Evolutionary conservation across 2,329 filamentous ascomycete genomes (phyloP), one percentile per base, ranked within the genome.

Genomic region (Colletotrichum gloeosporioides): DNA sequence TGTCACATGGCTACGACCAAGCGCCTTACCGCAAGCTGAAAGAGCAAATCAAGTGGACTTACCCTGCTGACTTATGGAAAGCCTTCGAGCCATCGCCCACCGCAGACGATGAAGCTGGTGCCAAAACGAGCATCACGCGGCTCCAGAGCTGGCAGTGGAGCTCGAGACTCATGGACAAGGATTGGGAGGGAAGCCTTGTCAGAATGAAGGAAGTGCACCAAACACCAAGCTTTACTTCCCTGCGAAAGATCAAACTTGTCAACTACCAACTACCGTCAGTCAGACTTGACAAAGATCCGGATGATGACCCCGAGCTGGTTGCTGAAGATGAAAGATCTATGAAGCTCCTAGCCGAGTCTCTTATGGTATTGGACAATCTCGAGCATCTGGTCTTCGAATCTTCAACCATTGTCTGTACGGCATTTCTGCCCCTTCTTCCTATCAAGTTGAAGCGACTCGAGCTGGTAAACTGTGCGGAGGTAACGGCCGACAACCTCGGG

Each of bases 391-490:
- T 92, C 2, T 93, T 98, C 78, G 92, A 96, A 80, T 93, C 93
- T 9, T 98, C 93, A 59, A 93, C 92, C 4, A 88, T 95, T 39
- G 89, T 95, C 74, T 94, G 94, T 80, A 90, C 92, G 9, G 87
- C 88, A 10, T 88, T 98, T 22, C 86, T 98, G n/a, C 88, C 90
- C 2, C 87, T 91, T 6, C 85, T 98, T 8, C 95, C 96, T 1
- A 88, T 86, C 13, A 89, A 87, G 5, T 87, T 99, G 25, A 86
- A 89, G 62, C 90, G 91, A 62, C 88, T 99, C 5, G 93, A 93
- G 78, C 87, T 98, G 18, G 91, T 93, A 78, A 96, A 97, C 79
- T 98, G 96, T 81, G 93, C 93, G 85, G 92, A 94, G 77, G 85
- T 98, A 12, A 92, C 89, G 6, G 93, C 95, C 1, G 89, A 92